phyloP scores from a whole-genome alignment of 306 rosid species.

The Citrullus colocynthis region DNA sequence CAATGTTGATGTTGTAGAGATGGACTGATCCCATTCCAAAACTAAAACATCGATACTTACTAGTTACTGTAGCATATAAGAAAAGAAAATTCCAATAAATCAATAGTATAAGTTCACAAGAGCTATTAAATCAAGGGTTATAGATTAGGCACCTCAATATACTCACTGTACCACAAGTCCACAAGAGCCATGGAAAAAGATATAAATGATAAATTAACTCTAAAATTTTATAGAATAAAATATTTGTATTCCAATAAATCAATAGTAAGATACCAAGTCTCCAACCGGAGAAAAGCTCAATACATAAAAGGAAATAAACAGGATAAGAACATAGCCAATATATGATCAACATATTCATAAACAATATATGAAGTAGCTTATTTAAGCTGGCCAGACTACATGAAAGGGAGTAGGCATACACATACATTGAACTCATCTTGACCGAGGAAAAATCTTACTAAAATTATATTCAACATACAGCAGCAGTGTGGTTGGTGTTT shows the following conservation, averaged over 20 bases:
- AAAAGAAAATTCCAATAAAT: background rate
- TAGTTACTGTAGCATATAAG: background rate
- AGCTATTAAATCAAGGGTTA: background rate
- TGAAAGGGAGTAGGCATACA: background rate
- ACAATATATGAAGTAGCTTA: background rate
- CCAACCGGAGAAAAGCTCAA: background rate
- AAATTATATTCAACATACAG: conserved; percentile 27
- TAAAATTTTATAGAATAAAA: background rate
- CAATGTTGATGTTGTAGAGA: background rate
- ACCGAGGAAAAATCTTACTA: conserved; percentile 14
- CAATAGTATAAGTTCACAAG: no score
- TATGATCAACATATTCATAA: background rate
- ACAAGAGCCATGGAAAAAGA: background rate
- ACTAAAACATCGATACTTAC: background rate
- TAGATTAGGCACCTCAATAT: background rate
- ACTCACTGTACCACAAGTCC: background rate
- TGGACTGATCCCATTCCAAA: background rate
- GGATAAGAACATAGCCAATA: background rate
- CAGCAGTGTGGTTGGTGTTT: conserved; percentile 57
- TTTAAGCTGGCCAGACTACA: background rate
- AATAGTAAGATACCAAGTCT: no score
- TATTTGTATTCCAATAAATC: background rate
- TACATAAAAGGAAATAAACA: background rate
- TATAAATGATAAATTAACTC: background rate
- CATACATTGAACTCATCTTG: background rate